Evolutionary conservation across 306 rosid species (phyloP).

Genomic region (Cucurbita ficifolia): DNA sequence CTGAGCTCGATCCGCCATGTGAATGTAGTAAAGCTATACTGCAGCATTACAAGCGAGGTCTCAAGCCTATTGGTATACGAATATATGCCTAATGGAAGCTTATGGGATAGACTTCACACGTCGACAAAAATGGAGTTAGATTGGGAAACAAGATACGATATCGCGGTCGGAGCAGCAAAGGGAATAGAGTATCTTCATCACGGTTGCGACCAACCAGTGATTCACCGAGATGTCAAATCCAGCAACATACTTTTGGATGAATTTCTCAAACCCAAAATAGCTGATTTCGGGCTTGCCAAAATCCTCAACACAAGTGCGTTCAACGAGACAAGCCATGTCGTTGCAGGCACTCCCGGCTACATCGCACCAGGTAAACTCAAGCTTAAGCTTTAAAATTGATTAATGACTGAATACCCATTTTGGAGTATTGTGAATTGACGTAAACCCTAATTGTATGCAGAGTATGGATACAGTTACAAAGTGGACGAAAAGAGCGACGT

Average conservation of each 20-base stretch:
- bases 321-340: slow-evolving; percentile 53
- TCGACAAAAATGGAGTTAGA: slow-evolving; percentile 62
- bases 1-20: slow-evolving; percentile 83
- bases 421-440: too few relatives aligned
- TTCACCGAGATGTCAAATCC: slow-evolving; percentile 83
- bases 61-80: slow-evolving; percentile 86
- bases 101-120: slow-evolving; percentile 77
- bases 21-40: slow-evolving; percentile 81
- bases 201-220: slow-evolving; percentile 59
- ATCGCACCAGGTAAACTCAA: slow-evolving; percentile 66
- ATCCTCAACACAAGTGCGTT: slow-evolving; percentile 28
- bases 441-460: slow-evolving; percentile 17
- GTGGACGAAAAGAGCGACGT: slow-evolving; percentile 92
- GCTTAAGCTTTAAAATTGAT: too few relatives aligned
- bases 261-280: slow-evolving; percentile 73
- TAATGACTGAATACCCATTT: too few relatives aligned
- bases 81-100: slow-evolving; percentile 67
- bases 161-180: slow-evolving; percentile 72
- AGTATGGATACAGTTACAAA: slow-evolving; percentile 66
- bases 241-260: slow-evolving; percentile 86
- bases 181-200: slow-evolving; percentile 94
- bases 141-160: slow-evolving; percentile 74
- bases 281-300: slow-evolving; percentile 90
- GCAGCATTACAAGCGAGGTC: slow-evolving; percentile 83
- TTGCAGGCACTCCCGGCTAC: slow-evolving; percentile 88